phyloP scores from a whole-genome alignment of 495 filamentous ascomycete genomes.

The Penicillium verhagenii region DNA sequence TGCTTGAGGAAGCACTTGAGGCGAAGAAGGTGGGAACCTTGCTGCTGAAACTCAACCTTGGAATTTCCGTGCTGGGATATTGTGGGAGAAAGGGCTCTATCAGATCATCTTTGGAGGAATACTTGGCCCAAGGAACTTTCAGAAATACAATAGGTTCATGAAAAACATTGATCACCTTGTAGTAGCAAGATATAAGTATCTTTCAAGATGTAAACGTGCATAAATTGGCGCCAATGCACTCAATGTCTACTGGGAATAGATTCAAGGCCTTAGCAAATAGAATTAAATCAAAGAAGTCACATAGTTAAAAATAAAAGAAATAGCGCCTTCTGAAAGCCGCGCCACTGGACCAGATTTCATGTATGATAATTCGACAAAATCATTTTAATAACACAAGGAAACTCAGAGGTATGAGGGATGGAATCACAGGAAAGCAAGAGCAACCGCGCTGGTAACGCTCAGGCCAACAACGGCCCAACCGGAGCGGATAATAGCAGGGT shows the following conservation, averaged over 20 bases:
- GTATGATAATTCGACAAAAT: constrained; percentile 29
- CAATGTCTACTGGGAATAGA: not conserved
- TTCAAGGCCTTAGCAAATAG: not conserved
- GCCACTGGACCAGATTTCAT: constrained; percentile 23
- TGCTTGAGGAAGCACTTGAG: not conserved
- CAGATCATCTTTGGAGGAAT: not conserved
- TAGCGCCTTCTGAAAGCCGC: constrained; percentile 23
- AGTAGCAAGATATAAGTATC: not conserved
- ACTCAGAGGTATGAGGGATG: constrained; percentile 23
- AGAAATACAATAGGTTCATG: constrained; percentile 11
- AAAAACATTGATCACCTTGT: constrained; percentile 7
- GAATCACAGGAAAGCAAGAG: constrained; percentile 57
- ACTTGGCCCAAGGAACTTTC: not conserved
- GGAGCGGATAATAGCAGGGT: constrained; percentile 67
- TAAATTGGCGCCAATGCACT: not conserved
- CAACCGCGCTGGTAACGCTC: constrained; percentile 59
- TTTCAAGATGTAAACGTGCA: too few species aligned
- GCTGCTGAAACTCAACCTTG: too few species aligned
- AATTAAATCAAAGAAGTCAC: constrained; percentile 7
- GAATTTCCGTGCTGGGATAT: too few species aligned
- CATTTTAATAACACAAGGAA: constrained; percentile 43
- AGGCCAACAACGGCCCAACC: constrained; percentile 75
- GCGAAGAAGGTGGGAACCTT: too few species aligned
- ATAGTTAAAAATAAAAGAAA: constrained; percentile 14
- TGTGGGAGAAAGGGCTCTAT: too few species aligned